phyloP scores from a whole-genome alignment of 352 stramenopile genomes.

The Blastocystis sp. region DNA sequence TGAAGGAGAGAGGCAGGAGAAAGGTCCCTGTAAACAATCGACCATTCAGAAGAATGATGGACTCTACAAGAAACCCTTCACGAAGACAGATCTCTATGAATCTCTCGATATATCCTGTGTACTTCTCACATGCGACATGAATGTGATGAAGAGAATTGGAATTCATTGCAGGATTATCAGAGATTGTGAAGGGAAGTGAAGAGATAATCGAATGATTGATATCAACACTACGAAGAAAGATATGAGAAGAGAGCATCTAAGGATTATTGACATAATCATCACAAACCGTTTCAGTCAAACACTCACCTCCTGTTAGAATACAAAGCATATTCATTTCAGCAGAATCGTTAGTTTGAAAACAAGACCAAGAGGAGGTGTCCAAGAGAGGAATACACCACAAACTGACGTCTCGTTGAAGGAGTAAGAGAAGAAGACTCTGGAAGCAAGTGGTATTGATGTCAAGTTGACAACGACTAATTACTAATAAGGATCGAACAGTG shows the following conservation, averaged over 20 bases:
- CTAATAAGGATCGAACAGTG: neutral
- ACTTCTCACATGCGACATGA: neutral
- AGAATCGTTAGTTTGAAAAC: neutral
- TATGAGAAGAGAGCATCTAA: neutral
- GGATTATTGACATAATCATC: neutral
- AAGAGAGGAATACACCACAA: neutral
- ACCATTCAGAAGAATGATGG: neutral
- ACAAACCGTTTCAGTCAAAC: too few relatives aligned
- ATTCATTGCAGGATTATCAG: neutral
- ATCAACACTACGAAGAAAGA: constrained; percentile 3
- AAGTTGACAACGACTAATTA: neutral
- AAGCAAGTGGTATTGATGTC: neutral
- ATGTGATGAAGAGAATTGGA: neutral
- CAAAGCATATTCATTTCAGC: neutral
- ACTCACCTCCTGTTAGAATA: neutral
- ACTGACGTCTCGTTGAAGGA: neutral
- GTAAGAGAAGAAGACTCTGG: neutral
- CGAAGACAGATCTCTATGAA: neutral
- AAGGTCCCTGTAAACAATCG: neutral
- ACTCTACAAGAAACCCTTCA: constrained; percentile 14
- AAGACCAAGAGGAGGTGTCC: neutral
- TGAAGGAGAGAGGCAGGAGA: neutral
- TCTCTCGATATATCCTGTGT: neutral
- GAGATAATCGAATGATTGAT: neutral
- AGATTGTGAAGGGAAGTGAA: neutral